Conservation (phyloP, 2,329 filamentous ascomycete species). For the Drechslera avenae region DNA sequence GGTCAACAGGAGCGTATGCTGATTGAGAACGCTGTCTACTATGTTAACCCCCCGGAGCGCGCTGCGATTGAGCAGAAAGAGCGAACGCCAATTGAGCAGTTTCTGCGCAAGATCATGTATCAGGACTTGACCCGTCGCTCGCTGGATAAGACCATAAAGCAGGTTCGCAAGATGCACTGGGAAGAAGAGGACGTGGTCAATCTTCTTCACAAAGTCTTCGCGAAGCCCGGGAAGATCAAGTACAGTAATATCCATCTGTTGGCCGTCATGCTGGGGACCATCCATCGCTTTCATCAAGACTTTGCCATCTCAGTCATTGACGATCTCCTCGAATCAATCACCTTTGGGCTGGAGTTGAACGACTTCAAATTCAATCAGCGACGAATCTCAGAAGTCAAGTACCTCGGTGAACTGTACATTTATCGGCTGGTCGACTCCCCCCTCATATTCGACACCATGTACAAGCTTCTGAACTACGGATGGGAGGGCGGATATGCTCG, state of each 20-base stretch:
- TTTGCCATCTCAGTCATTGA: constrained; percentile 94
- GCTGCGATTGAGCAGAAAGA: constrained; percentile 97
- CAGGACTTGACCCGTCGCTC: constrained; percentile 92
- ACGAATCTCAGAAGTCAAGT: constrained; percentile 93
- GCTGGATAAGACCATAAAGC: constrained; percentile 90
- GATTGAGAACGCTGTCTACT: constrained; percentile 97
- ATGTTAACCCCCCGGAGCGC: constrained; percentile 92
- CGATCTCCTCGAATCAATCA: constrained; percentile 85
- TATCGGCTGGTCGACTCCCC: constrained; percentile 96
- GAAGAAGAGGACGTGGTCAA: constrained; percentile 85
- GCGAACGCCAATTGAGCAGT: constrained; percentile 88
- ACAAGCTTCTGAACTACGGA: constrained; percentile 91
- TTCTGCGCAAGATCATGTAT: constrained; percentile 91
- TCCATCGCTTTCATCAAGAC: constrained; percentile 88
- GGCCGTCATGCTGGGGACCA: constrained; percentile 82
- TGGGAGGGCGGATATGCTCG: constrained; percentile 81
- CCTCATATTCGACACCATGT: constrained; percentile 93
- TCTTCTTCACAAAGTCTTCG: constrained; percentile 87
- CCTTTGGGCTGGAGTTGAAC: constrained; percentile 87
- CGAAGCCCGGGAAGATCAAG: constrained; percentile 95
- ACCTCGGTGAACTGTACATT: constrained; percentile 94
- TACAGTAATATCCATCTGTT: constrained; percentile 96
- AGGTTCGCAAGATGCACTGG: constrained; percentile 95
- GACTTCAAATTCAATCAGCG: constrained; percentile 98
- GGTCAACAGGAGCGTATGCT: constrained; percentile 97